These are phyloP conservation scores for Aquilaria sinensis DNA, from an alignment of 345 rosid species.

Conservation along the genomic window DNA sequence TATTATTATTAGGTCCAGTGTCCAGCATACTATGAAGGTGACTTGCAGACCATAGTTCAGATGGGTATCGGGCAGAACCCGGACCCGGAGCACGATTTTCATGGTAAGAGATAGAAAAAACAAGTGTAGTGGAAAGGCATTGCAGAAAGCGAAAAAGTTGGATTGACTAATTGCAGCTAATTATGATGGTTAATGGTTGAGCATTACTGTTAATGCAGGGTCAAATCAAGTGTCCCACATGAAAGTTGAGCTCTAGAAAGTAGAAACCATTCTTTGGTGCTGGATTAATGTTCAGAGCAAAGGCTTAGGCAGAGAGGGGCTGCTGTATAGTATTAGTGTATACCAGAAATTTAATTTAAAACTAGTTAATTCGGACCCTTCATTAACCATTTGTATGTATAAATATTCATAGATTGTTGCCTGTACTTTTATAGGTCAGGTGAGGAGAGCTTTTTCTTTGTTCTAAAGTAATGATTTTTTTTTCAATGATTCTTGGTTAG, in stretches of 20 bases:
- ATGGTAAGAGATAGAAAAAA: conserved; percentile 23
- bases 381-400: conserved; percentile 5
- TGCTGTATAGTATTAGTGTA: conserved; percentile 28
- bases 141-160: too few relatives aligned
- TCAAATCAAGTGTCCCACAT: conserved; percentile 35
- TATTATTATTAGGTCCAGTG: conserved; percentile 23
- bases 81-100: conserved; percentile 23
- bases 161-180: too few relatives aligned
- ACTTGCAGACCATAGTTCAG: conserved; percentile 67
- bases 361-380: conserved; percentile 12
- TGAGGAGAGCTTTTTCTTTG: too few relatives aligned
- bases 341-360: conserved; percentile 36
- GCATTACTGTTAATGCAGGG: conserved; percentile 36
- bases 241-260: conserved; percentile 48
- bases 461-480: not conserved
- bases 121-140: not conserved
- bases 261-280: conserved; percentile 29
- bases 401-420: not conserved
- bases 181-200: conserved; percentile 8
- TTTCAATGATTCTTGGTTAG: conserved; percentile 8
- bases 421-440: not conserved
- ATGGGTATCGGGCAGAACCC: conserved; percentile 63
- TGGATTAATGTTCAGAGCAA: conserved; percentile 19
- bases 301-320: conserved; percentile 17
- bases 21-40: conserved; percentile 55